Evolutionary conservation across 208 protist species (phyloP), one percentile per base, ranked within the genome.

Genomic region (Kentomonas sorsogonicus): DNA sequence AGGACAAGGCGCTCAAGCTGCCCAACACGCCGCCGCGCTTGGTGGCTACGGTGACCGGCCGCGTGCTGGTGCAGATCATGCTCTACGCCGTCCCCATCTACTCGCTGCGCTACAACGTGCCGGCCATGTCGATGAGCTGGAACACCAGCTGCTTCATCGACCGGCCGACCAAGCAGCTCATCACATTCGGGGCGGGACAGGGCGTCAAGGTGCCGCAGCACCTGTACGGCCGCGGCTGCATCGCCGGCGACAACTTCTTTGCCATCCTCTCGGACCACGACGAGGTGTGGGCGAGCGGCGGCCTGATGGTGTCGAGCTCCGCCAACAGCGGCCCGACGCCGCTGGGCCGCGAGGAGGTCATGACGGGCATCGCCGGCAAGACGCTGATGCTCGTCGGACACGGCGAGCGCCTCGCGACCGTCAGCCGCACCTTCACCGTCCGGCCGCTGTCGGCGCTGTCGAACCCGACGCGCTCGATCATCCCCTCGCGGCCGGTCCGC

Each of bases 111-210:
- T 94, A 94, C 69, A 86, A 83, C 52, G 65, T 94, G 11, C 82
- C 83, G n/a, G 88, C 79, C 45, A 94, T 94, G 84, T 94, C 88
- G 2, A 89, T 94, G 81, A 76, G 82, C 38, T 86, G 67, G 68
- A 83, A 78, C 67, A 90, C 79, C 16, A 91, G 82, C 69, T 91
- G 83, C 62, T 74, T 91, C 50, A 78, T 94, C 26, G 84, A 94
- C 61, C 55, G 82, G 10, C 50, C 64, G 3, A 66, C 77, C 18
- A 87, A 89, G 56, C 78, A 88, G 65, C 69, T 91, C 34, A 77
- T 86, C 18, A 92, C 81, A 18, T 94, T 94, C 52, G 88, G 88
- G 10, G 63, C 71, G 6, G 71, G 72, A n/a, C 65, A 83, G 20
- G 81, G 76, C 9, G 80, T 91, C 27, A 86, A 86, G 47, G 79